phyloP scores from a whole-genome alignment of 1,284 basidiomycete species.

The Ganoderma boninense region DNA sequence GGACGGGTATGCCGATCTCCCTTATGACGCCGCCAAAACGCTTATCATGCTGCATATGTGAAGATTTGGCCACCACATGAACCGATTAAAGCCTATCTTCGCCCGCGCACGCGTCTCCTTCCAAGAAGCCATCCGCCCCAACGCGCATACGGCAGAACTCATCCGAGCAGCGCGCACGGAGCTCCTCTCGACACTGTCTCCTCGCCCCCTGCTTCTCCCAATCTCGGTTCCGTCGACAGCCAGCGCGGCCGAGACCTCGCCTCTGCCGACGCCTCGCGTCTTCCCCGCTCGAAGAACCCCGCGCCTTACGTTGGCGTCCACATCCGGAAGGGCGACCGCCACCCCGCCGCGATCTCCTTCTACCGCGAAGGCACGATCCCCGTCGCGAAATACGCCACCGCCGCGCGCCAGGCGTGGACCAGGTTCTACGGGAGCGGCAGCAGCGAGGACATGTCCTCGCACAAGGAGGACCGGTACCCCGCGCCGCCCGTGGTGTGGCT shows the following conservation, averaged over 20 bases:
- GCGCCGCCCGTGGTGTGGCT: slow-evolving; percentile 54
- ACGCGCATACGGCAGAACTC: slow-evolving; percentile 51
- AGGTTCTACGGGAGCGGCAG: slow-evolving; percentile 46
- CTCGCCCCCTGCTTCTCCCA: slow-evolving; percentile 12
- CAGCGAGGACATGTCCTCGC: slow-evolving; percentile 16
- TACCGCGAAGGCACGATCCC: slow-evolving; percentile 55
- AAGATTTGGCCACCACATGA: slow-evolving; percentile 62
- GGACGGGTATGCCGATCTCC: slow-evolving; percentile 57
- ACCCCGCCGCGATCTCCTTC: slow-evolving; percentile 54
- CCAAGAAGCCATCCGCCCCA: slow-evolving; percentile 60
- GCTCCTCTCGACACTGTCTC: slow-evolving; percentile 47
- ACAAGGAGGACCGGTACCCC: slow-evolving; percentile 35
- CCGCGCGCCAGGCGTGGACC: slow-evolving; percentile 51
- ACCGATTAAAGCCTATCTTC: slow-evolving; percentile 64
- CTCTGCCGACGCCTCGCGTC: slow-evolving; percentile 18
- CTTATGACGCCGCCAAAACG: neutral
- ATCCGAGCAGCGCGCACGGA: slow-evolving; percentile 61
- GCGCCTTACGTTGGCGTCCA: slow-evolving; percentile 61
- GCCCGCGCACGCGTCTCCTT: slow-evolving; percentile 56
- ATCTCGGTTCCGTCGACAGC: neutral
- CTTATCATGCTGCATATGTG: neutral
- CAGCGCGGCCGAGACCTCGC: slow-evolving; percentile 21
- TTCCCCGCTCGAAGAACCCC: slow-evolving; percentile 23
- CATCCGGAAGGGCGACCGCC: slow-evolving; percentile 66
- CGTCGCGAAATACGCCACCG: slow-evolving; percentile 54